These are phyloP conservation scores for Hericium erinaceus DNA, from an alignment of 768 basidiomycete species.

Conservation along the genomic window DNA sequence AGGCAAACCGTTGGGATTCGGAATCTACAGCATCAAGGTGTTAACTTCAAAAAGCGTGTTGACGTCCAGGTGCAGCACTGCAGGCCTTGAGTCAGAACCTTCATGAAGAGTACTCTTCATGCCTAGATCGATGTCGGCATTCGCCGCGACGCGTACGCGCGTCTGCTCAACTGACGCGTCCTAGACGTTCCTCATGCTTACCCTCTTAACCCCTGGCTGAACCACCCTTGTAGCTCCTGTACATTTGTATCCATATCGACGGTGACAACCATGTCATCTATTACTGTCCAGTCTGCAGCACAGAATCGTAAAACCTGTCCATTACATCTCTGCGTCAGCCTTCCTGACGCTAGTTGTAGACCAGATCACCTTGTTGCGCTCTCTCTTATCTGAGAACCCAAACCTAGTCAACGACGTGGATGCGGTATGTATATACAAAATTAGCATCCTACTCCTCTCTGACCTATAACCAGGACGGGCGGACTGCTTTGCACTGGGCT, in stretches of 20 bases:
- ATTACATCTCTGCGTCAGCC: conserved; percentile 38
- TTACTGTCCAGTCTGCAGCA: neutral
- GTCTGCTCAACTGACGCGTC: neutral
- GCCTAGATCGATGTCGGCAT: too few relatives aligned
- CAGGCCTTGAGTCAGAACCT: too few relatives aligned
- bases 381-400: conserved; percentile 54
- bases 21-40: too few relatives aligned
- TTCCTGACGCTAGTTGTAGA: conserved; percentile 48
- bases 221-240: neutral
- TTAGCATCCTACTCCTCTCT: neutral
- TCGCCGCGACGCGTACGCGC: neutral
- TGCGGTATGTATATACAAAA: conserved; percentile 31
- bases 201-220: neutral
- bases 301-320: neutral
- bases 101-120: too few relatives aligned
- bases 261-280: neutral
- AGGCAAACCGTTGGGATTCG: too few relatives aligned
- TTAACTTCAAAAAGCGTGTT: too few relatives aligned
- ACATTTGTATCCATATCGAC: neutral
- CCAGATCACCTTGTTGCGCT: conserved; percentile 61
- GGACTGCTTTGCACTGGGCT: conserved; percentile 84
- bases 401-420: conserved; percentile 54
- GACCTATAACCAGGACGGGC: conserved; percentile 46
- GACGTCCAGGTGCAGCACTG: too few relatives aligned
- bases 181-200: neutral